These are phyloP conservation scores for Miscanthus lutarioriparius DNA, from an alignment of 176 grass and related monocot species.

Conservation along the genomic window DNA sequence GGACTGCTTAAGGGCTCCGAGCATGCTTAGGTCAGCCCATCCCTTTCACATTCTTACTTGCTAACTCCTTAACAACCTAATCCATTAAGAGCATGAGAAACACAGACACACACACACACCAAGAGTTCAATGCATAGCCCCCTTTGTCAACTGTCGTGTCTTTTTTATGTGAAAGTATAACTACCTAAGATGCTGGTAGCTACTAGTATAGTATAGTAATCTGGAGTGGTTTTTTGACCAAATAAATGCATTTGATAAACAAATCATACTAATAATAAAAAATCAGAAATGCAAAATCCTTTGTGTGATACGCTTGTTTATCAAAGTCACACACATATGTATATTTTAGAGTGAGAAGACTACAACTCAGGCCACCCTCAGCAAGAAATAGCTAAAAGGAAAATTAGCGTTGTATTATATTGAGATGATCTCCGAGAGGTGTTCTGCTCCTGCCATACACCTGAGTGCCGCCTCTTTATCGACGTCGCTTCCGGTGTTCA, in stretches of 20 bases:
- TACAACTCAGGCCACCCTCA: too few species aligned
- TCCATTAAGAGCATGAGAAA: conserved; percentile 26
- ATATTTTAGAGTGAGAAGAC: too few species aligned
- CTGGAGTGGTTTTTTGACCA: not conserved
- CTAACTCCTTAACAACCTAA: conserved; percentile 18
- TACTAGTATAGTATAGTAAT: not conserved
- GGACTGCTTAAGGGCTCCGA: not conserved
- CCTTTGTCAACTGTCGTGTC: conserved; percentile 11
- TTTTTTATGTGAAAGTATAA: conserved; percentile 17
- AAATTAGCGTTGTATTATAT: too few species aligned
- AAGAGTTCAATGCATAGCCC: not conserved
- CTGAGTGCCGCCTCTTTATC: too few species aligned
- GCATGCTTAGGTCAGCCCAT: not conserved
- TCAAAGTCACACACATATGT: not conserved
- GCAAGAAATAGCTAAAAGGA: too few species aligned
- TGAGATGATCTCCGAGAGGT: too few species aligned
- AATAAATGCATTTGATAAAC: not conserved
- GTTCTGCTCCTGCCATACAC: too few species aligned
- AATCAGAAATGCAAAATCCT: not conserved
- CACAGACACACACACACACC: not conserved
- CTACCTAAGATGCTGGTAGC: not conserved
- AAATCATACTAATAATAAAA: not conserved
- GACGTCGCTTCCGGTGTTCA: too few species aligned
- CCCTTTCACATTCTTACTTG: conserved; percentile 3
- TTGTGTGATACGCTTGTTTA: not conserved